These are phyloP conservation scores for Mortierella sp. DNA, from an alignment of 371 early-diverging fungal species.

Conservation along the genomic window DNA sequence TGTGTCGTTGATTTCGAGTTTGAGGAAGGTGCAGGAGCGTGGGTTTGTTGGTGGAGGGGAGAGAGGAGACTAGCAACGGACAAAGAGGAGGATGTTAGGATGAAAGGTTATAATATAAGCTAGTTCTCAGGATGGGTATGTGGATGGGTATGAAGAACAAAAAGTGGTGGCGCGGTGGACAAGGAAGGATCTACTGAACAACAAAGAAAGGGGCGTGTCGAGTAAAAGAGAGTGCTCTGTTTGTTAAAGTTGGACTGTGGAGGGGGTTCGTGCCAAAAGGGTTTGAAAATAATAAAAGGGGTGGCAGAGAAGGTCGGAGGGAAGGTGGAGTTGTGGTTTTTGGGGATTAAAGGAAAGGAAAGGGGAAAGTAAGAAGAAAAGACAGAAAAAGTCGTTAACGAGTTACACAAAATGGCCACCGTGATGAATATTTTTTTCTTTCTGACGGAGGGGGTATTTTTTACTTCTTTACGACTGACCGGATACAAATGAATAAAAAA, in stretches of 20 bases:
- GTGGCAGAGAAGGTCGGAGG: not conserved
- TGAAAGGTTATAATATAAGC: not conserved
- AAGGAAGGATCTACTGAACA: not conserved
- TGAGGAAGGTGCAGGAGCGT: not conserved
- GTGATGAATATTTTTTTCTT: too few relatives aligned
- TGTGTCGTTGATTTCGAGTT: not conserved
- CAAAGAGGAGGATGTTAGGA: not conserved
- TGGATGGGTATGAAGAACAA: not conserved
- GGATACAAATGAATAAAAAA: not conserved
- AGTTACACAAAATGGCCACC: not conserved
- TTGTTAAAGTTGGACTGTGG: not conserved
- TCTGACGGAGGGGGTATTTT: not conserved
- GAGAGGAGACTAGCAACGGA: not conserved
- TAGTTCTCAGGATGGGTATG: not conserved
- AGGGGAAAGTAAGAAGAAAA: not conserved
- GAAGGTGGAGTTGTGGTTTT: too few relatives aligned
- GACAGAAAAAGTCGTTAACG: conserved; percentile 6
- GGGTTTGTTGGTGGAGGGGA: not conserved
- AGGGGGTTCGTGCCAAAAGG: conserved; percentile 1
- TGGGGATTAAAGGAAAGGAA: not conserved
- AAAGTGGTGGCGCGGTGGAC: not conserved
- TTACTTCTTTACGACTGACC: not conserved
- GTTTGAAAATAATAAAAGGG: not conserved
- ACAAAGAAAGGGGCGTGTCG: not conserved
- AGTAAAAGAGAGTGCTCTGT: not conserved